Evolutionary conservation across 73 alveolate species (phyloP), one percentile per base, ranked within the genome.

Genomic region (Stentor coeruleus): DNA sequence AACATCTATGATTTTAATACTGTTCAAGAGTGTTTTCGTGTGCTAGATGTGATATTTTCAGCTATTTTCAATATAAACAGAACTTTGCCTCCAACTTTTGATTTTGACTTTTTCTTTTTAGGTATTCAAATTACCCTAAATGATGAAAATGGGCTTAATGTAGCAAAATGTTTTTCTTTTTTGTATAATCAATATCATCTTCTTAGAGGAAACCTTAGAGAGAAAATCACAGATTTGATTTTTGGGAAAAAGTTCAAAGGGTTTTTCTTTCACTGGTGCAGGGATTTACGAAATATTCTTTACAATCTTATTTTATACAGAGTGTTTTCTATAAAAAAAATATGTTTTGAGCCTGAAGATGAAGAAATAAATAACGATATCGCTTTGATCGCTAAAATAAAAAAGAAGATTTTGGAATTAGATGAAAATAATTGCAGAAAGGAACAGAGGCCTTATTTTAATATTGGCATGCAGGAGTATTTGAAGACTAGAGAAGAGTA

Each of bases 231-330:
- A 20, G 91, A 85, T n/a, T 59, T 84, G 6, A 35, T 91, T 31
- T 41, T 74, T 39, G 83, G 77, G 35, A 66, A 88, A 31, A 74
- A 84, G 39, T 87, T 90, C 26, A 77, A 55, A 31, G 87, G 79
- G 59, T 88, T 88, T 59, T 89, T 91, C 86, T 85, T 89, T 86
- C 96, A 91, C 73, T 91, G 96, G 94, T 91, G 94, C 6, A 81
- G 57, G 59, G 90, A 91, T 74, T 89, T 91, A 42, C 84, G 96
- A 74, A 89, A 60, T 89, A 87, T 91, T 20, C 82, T 91, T 87
- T 87, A 81, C 58, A 85, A 91, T 58, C 75, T 91, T 74, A 75
- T 88, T 40, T 74, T 88, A 66, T 91, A 77, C 85, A 59, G 92
- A 40, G 57, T 87, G 3, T 26, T 66, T 31, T 66, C 79, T 1